Evolutionary conservation across 257 asterid species (phyloP).

Genomic region (Forsythia suspensa): DNA sequence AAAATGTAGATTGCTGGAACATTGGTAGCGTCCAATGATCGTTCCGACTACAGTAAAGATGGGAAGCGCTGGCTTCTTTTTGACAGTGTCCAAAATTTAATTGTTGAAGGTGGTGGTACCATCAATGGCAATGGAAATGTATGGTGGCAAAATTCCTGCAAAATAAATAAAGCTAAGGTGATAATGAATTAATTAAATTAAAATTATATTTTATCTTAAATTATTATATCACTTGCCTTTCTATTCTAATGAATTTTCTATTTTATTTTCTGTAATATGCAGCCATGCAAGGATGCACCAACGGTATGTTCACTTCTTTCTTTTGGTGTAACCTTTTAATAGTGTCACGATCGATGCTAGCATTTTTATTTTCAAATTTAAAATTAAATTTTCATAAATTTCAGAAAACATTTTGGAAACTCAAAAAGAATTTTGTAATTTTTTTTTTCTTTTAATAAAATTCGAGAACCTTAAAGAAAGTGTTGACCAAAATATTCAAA

Average conservation of each 20-base stretch:
- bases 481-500: too few relatives aligned
- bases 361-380: not conserved
- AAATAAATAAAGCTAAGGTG: slow-evolving; percentile 46
- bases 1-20: slow-evolving; percentile 56
- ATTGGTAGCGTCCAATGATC: slow-evolving; percentile 49
- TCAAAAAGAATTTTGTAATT: too few relatives aligned
- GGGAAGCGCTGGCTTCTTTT: slow-evolving; percentile 60
- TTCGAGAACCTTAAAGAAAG: too few relatives aligned
- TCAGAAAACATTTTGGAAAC: too few relatives aligned
- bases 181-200: not conserved
- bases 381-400: too few relatives aligned
- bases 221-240: not conserved
- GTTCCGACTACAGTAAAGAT: slow-evolving; percentile 47
- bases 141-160: slow-evolving; percentile 95
- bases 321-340: not conserved
- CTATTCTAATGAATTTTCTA: not conserved
- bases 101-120: slow-evolving; percentile 73
- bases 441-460: too few relatives aligned
- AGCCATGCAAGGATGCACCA: slow-evolving; percentile 86
- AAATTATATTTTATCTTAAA: not conserved
- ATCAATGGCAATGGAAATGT: slow-evolving; percentile 71
- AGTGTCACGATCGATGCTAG: not conserved
- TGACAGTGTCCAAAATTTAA: slow-evolving; percentile 42
- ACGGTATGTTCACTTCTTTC: slow-evolving; percentile 54
- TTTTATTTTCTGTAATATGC: slow-evolving; percentile 20